These are phyloP conservation scores for Phytophthora nicotianae DNA, from an alignment of 352 stramenopile genomes.

Conservation along the genomic window DNA sequence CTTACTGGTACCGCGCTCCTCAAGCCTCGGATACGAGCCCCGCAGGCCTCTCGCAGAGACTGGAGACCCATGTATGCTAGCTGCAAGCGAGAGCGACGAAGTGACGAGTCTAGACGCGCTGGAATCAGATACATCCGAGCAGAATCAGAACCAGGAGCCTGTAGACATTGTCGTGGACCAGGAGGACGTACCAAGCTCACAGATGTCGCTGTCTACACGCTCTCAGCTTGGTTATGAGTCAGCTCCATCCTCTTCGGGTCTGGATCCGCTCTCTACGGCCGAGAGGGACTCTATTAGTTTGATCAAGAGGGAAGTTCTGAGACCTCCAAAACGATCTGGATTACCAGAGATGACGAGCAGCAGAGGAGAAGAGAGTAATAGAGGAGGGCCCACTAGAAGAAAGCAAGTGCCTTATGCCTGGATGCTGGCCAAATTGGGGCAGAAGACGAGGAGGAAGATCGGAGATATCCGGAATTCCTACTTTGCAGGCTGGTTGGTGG, in stretches of 20 bases:
- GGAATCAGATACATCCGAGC: constrained; percentile 12
- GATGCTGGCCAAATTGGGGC: constrained; percentile 34
- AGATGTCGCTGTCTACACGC: constrained; percentile 2
- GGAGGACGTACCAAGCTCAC: neutral
- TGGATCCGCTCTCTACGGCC: constrained; percentile 17
- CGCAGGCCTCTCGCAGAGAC: constrained; percentile 7
- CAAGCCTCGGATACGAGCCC: constrained; percentile 21
- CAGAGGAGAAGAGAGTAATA: constrained; percentile 1
- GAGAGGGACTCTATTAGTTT: constrained; percentile 15
- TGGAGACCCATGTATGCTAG: constrained; percentile 37
- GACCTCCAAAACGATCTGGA: constrained; percentile 10
- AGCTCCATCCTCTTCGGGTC: constrained; percentile 11
- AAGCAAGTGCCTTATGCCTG: constrained; percentile 27
- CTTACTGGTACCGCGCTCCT: constrained; percentile 21
- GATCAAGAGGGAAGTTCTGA: constrained; percentile 20
- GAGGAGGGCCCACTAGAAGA: neutral
- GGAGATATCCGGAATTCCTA: constrained; percentile 72
- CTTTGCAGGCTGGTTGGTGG: constrained; percentile 72
- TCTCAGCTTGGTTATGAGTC: constrained; percentile 10
- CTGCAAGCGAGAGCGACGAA: constrained; percentile 24
- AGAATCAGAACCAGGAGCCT: constrained; percentile 5
- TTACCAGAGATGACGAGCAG: constrained; percentile 7
- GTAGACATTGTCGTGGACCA: constrained; percentile 13
- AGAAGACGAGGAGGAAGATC: constrained; percentile 35
- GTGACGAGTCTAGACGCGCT: constrained; percentile 32